Base-by-base conservation (phyloP, 805 yeast species). In the Yamadazyma phyllophila region DNA sequence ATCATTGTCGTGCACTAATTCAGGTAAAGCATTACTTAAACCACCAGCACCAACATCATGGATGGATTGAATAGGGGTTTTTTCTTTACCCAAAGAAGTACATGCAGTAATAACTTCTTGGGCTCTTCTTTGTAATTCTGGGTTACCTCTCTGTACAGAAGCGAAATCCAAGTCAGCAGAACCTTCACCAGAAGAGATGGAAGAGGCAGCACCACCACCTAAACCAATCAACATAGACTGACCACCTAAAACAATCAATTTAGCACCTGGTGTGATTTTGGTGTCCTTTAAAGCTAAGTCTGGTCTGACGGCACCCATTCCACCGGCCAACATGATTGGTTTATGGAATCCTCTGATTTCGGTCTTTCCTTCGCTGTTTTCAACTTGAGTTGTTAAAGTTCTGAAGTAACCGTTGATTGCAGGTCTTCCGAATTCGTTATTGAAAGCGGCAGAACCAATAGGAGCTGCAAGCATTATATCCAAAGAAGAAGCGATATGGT, bases 21-120 rank as follows among this genome's bases (percentile, higher is more conserved):
- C 99, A 8, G 99, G 97, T 56, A 94, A 74, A 7, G 99, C 99
- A 60, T 94, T 94, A 15, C 97, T 90, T 54, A 94, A 74, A 41
- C 99, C 99, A 67, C 99, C 99, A 40, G 99, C 99, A 67, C 99
- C 99, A 38, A 94, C 99, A 69, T 94, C 99, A 66, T 94, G 99
- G 57, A 94, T 87, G 32, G 95, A 90, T 67, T 91, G 94, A 53
- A 94, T 88, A 42, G 98, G 98, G 48, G 73, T 77, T 17, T 57
- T 57, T 15, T 71, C 71, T 11, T 70, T 70, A 41, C 96, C 96
- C 43, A 88, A 73, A 2, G 96, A 83, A 36, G 83, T 83, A 78
- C 99, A 94, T 13, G 95, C 82, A 65, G 92, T 96, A 53, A 94
- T 92, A 36, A 94, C 99, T 76, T 89, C 94, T 69, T 94, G 99